phyloP scores from a whole-genome alignment of 1,284 basidiomycete species.

The Ceratobasidium papillatum region DNA sequence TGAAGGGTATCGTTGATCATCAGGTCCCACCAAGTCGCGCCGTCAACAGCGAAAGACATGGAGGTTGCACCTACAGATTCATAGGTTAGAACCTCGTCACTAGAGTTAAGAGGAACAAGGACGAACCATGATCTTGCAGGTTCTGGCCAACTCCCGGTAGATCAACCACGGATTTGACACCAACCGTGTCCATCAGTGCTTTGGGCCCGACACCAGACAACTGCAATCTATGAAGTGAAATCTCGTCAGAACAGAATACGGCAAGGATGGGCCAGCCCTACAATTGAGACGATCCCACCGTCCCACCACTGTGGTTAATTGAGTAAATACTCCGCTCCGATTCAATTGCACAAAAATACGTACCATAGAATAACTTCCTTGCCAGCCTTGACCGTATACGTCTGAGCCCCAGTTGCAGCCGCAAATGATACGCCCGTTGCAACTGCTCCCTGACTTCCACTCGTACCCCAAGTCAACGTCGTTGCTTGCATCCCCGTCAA shows the following conservation, averaged over 20 bases:
- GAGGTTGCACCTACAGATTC: constrained; percentile 5
- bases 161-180: constrained; percentile 63
- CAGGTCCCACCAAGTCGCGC: constrained; percentile 51
- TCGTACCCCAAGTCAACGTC: constrained; percentile 19
- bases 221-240: constrained; percentile 42
- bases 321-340: background rate
- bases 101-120: no score
- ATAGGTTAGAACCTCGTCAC: background rate
- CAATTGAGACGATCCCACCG: constrained; percentile 57
- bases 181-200: constrained; percentile 58
- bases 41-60: constrained; percentile 27
- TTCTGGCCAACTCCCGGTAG: constrained; percentile 64
- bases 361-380: constrained; percentile 67
- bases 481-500: constrained; percentile 35
- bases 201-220: constrained; percentile 73
- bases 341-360: background rate
- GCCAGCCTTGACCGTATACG: constrained; percentile 54
- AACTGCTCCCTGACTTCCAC: constrained; percentile 1
- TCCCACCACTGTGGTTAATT: constrained; percentile 14
- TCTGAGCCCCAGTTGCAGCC: constrained; percentile 16
- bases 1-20: constrained; percentile 45
- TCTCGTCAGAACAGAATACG: constrained; percentile 49
- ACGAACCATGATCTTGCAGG: constrained; percentile 63
- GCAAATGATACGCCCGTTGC: constrained; percentile 34
- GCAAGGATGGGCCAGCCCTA: constrained; percentile 51